Conservation (phyloP, 768 basidiomycete species). For the Suillus spraguei region DNA sequence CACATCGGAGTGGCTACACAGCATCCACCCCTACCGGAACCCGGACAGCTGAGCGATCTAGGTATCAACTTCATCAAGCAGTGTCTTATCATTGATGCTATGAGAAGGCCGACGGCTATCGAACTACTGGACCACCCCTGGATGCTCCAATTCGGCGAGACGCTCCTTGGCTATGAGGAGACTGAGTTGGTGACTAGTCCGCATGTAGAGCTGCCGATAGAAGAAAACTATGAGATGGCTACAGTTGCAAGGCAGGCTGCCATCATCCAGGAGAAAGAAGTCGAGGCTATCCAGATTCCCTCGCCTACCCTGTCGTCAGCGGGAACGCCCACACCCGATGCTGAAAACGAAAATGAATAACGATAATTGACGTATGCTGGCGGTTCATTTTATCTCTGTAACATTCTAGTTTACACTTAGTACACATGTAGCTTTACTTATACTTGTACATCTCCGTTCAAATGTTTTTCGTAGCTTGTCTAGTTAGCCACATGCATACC, state of each 20-base stretch:
- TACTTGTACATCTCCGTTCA: constrained; percentile 2
- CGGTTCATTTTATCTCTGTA: background rate
- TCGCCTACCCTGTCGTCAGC: constrained; percentile 54
- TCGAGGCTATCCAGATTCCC: constrained; percentile 52
- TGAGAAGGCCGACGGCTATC: constrained; percentile 77
- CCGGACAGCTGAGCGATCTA: constrained; percentile 81
- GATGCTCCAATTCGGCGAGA: constrained; percentile 83
- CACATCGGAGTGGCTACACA: constrained; percentile 97
- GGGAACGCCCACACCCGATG: constrained; percentile 33
- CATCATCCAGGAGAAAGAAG: constrained; percentile 60
- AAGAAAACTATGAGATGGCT: constrained; percentile 51
- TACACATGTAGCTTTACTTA: constrained; percentile 11
- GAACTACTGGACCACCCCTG: constrained; percentile 89
- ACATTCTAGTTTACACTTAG: constrained; percentile 7
- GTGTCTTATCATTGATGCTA: constrained; percentile 87
- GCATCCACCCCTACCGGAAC: constrained; percentile 93
- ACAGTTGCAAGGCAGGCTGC: constrained; percentile 58
- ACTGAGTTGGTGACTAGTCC: constrained; percentile 56
- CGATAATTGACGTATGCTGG: constrained; percentile 13
- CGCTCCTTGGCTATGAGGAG: constrained; percentile 68
- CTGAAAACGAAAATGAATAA: constrained; percentile 22
- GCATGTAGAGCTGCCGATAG: constrained; percentile 46
- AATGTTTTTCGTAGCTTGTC: background rate
- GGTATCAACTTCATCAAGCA: constrained; percentile 94
- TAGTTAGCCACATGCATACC: background rate